Base-by-base conservation (phyloP, 78 protist species). In the Dictyostelium capitatum region DNA sequence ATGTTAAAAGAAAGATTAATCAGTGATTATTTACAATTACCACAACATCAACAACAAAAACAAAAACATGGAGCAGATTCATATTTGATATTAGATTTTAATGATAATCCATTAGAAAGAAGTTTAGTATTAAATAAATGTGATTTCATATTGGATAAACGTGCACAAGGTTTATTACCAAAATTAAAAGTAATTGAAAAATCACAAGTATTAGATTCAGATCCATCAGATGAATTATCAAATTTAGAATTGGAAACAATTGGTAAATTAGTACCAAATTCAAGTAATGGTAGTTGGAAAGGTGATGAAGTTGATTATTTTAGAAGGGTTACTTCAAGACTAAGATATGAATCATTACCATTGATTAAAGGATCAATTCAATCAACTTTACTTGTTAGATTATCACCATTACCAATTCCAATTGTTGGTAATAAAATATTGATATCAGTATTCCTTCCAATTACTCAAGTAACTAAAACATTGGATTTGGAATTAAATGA, bases 291-390 rank as follows among this genome's bases (percentile, higher is more conserved):
- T 67, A 83, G 54, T 72, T 83, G 80, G 91, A 73, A 74, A 11
- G 93, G 93, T n/a, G 93, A 87, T 30, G 93, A 87, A 50, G 93
- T 87, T 25, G 93, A 87, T 51, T 65, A 74, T 14, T 87, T 87
- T 50, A 54, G 93, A 87, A 32, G 62, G 23, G 53, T 87, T 7
- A 80, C 84, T 6, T 53, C 80, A 46, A 50, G 93, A 54, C 20
- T 77, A 25, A 56, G 93, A 65, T 87, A 87, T n/a, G 93, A 87
- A 48, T 15, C 56, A 65, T 64, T 87, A 30, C 79, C 79, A 46
- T 23, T 75, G 37, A 87, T 87, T 43, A 87, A 87, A 64, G 93
- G 93, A 1, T 47, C 93, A 12, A 62, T 87, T 74, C 84, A 77
- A 50, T 64, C 83, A 4, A 53, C 84, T 2, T 30, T 87, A 7